Evolutionary conservation across 495 filamentous ascomycete species (phyloP).

Genomic region (Paragyromitra xinjiangensis): DNA sequence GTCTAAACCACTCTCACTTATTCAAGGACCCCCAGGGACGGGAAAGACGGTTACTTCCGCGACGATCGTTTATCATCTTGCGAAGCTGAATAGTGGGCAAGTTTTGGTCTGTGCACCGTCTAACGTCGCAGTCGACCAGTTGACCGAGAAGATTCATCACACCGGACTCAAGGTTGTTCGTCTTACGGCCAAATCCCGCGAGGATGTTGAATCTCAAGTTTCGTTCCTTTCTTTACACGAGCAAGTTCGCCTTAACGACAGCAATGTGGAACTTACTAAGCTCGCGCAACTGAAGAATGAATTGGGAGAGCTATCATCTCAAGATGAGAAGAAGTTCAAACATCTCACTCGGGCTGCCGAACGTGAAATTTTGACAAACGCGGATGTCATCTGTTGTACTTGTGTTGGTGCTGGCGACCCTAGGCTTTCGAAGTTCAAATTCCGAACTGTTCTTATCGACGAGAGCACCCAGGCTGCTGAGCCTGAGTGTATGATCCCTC

Average conservation of each 20-base stretch:
- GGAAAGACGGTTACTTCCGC: slow-evolving; percentile 99
- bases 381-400: slow-evolving; percentile 98
- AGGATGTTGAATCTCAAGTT: slow-evolving; percentile 97
- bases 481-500: slow-evolving; percentile 98
- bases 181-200: slow-evolving; percentile 95
- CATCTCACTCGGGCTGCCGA: slow-evolving; percentile 91
- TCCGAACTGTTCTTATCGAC: slow-evolving; percentile 96
- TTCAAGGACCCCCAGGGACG: slow-evolving; percentile 95
- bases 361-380: slow-evolving; percentile 92
- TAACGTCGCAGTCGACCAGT: slow-evolving; percentile 98
- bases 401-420: slow-evolving; percentile 98
- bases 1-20: slow-evolving; percentile 90
- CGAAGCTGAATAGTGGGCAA: slow-evolving; percentile 93
- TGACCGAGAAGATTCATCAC: slow-evolving; percentile 95
- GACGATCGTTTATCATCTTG: slow-evolving; percentile 97
- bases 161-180: slow-evolving; percentile 97
- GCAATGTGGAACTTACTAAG: slow-evolving; percentile 90
- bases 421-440: slow-evolving; percentile 93
- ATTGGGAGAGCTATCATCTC: slow-evolving; percentile 88
- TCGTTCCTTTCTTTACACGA: slow-evolving; percentile 94
- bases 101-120: slow-evolving; percentile 97
- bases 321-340: slow-evolving; percentile 98
- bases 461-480: slow-evolving; percentile 99
- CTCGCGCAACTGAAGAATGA: slow-evolving; percentile 90
- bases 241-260: slow-evolving; percentile 97